phyloP scores from a whole-genome alignment of 2,329 filamentous ascomycete genomes.

The Aspergillus spinulosporus region DNA sequence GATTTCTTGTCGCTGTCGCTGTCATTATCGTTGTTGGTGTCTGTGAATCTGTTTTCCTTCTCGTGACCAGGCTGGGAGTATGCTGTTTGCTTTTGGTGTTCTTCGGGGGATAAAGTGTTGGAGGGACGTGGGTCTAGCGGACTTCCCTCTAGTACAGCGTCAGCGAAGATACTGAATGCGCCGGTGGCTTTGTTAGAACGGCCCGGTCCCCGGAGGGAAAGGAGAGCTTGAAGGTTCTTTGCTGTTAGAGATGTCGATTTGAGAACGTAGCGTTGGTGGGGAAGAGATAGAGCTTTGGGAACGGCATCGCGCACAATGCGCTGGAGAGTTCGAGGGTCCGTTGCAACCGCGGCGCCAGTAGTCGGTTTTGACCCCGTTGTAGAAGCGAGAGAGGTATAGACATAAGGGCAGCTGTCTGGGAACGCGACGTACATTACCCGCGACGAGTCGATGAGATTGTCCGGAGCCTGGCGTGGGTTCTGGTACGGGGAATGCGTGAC shows the following conservation, averaged over 20 bases:
- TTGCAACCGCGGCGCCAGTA: slow-evolving; percentile 25
- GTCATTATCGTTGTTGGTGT: slow-evolving; percentile 10
- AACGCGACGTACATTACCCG: slow-evolving; percentile 79
- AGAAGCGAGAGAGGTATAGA: slow-evolving; percentile 63
- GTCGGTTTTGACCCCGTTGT: slow-evolving; percentile 40
- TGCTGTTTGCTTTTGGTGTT: slow-evolving; percentile 25
- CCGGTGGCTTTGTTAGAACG: slow-evolving; percentile 71
- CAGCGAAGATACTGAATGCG: slow-evolving; percentile 76
- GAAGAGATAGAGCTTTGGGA: slow-evolving; percentile 76
- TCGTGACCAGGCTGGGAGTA: slow-evolving; percentile 1
- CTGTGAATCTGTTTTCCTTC: slow-evolving; percentile 19
- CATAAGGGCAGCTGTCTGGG: slow-evolving; percentile 73
- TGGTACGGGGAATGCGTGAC: slow-evolving; percentile 80
- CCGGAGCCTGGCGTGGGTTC: slow-evolving; percentile 43
- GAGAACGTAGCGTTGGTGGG: slow-evolving; percentile 70
- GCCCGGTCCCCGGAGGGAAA: slow-evolving; percentile 68
- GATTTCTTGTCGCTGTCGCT: no score
- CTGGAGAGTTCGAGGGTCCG: slow-evolving; percentile 64
- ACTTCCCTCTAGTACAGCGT: slow-evolving; percentile 56
- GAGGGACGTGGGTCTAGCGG: slow-evolving; percentile 51
- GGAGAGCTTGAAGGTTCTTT: slow-evolving; percentile 68
- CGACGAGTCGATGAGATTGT: slow-evolving; percentile 57
- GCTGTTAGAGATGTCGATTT: slow-evolving; percentile 68
- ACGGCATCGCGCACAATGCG: slow-evolving; percentile 75
- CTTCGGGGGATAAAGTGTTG: slow-evolving; percentile 34